Base-by-base conservation (phyloP, 2,329 filamentous ascomycete genomes). In the Alternaria brassicicola region DNA sequence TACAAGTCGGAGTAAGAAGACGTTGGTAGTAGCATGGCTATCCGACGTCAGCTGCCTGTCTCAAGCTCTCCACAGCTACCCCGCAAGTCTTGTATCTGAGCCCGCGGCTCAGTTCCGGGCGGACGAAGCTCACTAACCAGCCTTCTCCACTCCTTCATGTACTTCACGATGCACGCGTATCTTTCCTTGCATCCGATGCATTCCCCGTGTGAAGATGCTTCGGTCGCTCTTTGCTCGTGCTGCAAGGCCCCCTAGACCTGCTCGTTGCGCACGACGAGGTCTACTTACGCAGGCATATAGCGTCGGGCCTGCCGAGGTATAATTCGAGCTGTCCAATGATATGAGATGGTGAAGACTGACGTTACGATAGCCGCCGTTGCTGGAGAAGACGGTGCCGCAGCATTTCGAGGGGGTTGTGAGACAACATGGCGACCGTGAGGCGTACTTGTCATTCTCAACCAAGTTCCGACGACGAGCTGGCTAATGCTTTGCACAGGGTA, bases 351-450 rank as follows among this genome's bases (percentile, higher is more conserved):
- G 38, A 26, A 21, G 21, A 48, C 55, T 70, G 56, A 68, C 57
- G 17, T 9, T 31, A 19, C 15, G 21, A 49, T 39, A 92, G 88
- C 89, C 89, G 3, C 82, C 88, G 0, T 79, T 93, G 7, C 84
- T 91, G 46, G 79, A 83, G 6, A 81, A 88, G 55, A 93, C 90
- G 1, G 86, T 93, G 52, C 88, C 89, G 0, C 79, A 90, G 62
- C 88, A 94, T 72, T 93, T 94, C 69, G 82, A 86, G 7, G 81
- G 81, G 1, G 81, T 91, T 35, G 89, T 92, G 35, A 83, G 83
- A 8, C 71, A 79, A 33, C 81, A 88, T 76, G 90, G 90, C 25
- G 88, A 92, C 74, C 82, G 83, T 6, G 82, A 81, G 65, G 86
- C 86, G 83, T 87, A 65, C 69, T 83, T 60, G n/a, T 21, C 42